phyloP scores from a whole-genome alignment of 2,329 filamentous ascomycete species.

The Pleoardoris graminearum region DNA sequence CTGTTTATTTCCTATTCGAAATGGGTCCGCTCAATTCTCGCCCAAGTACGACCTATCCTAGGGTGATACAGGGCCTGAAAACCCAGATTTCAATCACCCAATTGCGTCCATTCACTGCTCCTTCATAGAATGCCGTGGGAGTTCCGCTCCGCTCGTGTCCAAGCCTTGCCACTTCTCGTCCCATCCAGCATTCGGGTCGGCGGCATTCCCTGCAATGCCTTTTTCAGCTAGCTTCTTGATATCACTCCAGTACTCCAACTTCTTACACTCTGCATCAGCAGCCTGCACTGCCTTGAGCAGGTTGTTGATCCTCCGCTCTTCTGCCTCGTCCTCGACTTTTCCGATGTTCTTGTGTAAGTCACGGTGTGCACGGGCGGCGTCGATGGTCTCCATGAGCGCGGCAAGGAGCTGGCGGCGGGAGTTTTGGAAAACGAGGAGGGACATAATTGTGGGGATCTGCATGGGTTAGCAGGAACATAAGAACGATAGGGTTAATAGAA shows the following conservation, averaged over 20 bases:
- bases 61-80: too few species aligned
- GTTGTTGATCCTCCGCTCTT: conserved; percentile 62
- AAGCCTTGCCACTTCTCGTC: conserved; percentile 45
- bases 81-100: too few species aligned
- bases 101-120: neutral
- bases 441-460: conserved; percentile 51
- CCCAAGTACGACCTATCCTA: too few species aligned
- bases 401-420: conserved; percentile 77
- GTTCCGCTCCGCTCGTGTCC: conserved; percentile 41
- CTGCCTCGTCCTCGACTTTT: conserved; percentile 51
- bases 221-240: conserved; percentile 49
- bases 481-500: neutral
- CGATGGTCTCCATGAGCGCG: conserved; percentile 62
- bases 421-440: conserved; percentile 83
- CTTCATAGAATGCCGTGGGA: conserved; percentile 23
- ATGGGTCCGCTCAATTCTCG: too few species aligned
- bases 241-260: conserved; percentile 86
- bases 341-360: conserved; percentile 49
- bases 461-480: conserved; percentile 21
- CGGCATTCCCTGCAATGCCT: conserved; percentile 40
- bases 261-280: conserved; percentile 78
- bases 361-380: conserved; percentile 57
- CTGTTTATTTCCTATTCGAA: too few species aligned
- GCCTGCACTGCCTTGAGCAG: conserved; percentile 74
- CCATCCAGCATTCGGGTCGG: conserved; percentile 40